Evolutionary conservation across 371 early-diverging fungal genomes (phyloP).

Genomic region (Coemansia linderi): DNA sequence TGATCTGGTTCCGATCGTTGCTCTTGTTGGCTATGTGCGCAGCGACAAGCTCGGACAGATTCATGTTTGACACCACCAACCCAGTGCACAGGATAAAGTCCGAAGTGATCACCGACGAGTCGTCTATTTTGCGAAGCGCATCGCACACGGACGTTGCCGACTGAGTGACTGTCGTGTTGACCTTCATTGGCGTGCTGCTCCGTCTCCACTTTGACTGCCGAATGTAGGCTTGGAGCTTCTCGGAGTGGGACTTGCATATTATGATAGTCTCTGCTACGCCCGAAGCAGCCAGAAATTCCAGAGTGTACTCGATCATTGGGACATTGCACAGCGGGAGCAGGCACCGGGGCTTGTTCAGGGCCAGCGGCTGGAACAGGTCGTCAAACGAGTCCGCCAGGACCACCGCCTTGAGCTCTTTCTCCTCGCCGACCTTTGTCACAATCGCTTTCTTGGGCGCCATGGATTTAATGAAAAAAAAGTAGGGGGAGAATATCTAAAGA

Average conservation of each 20-base stretch:
- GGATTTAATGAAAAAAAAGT: background rate
- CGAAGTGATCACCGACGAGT: conserved; percentile 72
- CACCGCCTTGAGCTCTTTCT: conserved; percentile 72
- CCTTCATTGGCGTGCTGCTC: conserved; percentile 64
- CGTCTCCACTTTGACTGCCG: conserved; percentile 78
- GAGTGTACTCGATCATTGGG: conserved; percentile 91
- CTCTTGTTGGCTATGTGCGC: conserved; percentile 70
- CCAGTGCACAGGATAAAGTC: conserved; percentile 94
- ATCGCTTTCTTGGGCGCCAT: conserved; percentile 7
- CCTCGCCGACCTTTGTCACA: conserved; percentile 15
- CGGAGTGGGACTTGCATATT: conserved; percentile 81
- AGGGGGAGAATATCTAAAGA: background rate
- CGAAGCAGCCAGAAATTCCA: conserved; percentile 84
- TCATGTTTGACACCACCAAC: conserved; percentile 87
- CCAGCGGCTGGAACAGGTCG: conserved; percentile 83
- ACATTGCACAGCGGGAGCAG: conserved; percentile 91
- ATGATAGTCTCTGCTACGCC: conserved; percentile 86
- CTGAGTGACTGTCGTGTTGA: conserved; percentile 75
- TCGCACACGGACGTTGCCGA: conserved; percentile 89
- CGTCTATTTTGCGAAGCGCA: conserved; percentile 88
- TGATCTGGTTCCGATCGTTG: conserved; percentile 83
- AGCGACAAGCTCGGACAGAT: conserved; percentile 73
- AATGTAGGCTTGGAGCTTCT: conserved; percentile 81
- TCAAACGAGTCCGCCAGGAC: conserved; percentile 92
- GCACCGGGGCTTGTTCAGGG: conserved; percentile 88